phyloP scores from a whole-genome alignment of 2,329 filamentous ascomycete species.

The Metarhizium sp. region DNA sequence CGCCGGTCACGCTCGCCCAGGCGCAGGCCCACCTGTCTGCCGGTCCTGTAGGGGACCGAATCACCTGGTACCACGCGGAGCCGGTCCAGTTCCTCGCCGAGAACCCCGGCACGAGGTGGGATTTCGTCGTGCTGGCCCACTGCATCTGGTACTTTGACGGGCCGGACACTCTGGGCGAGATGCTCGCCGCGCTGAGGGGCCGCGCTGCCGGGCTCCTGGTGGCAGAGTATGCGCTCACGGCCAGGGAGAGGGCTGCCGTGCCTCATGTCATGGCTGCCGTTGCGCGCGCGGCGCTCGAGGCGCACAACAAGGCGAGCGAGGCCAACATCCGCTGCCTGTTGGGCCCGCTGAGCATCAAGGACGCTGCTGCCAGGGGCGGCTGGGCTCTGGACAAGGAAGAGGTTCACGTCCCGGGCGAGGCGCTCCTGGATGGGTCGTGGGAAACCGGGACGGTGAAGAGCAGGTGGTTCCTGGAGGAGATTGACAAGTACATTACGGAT shows the following conservation, averaged over 20 bases:
- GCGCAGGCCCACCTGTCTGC: slow-evolving; percentile 35
- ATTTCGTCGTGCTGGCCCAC: slow-evolving; percentile 39
- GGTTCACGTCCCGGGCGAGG: slow-evolving; percentile 24
- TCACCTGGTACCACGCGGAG: slow-evolving; percentile 32
- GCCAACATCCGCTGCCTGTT: slow-evolving; percentile 40
- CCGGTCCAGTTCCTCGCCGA: slow-evolving; percentile 25
- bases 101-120: slow-evolving; percentile 21
- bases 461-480: slow-evolving; percentile 20
- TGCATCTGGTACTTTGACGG: slow-evolving; percentile 44
- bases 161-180: slow-evolving; percentile 16
- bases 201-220: slow-evolving; percentile 13
- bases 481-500: slow-evolving; percentile 18
- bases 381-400: slow-evolving; percentile 28
- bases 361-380: slow-evolving; percentile 23
- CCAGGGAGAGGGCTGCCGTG: slow-evolving; percentile 25
- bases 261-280: slow-evolving; percentile 45
- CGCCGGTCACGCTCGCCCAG: slow-evolving; percentile 38
- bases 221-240: slow-evolving; percentile 21
- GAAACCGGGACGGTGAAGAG: slow-evolving; percentile 27
- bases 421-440: slow-evolving; percentile 37
- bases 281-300: slow-evolving; percentile 32
- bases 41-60: slow-evolving; percentile 28
- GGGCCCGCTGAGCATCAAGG: slow-evolving; percentile 29
- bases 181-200: slow-evolving; percentile 13
- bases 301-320: slow-evolving; percentile 22